Evolutionary conservation across 1,284 basidiomycete species (phyloP), one percentile per base, ranked within the genome.

Genomic region (Sporisorium iseilematis-ciliati): DNA sequence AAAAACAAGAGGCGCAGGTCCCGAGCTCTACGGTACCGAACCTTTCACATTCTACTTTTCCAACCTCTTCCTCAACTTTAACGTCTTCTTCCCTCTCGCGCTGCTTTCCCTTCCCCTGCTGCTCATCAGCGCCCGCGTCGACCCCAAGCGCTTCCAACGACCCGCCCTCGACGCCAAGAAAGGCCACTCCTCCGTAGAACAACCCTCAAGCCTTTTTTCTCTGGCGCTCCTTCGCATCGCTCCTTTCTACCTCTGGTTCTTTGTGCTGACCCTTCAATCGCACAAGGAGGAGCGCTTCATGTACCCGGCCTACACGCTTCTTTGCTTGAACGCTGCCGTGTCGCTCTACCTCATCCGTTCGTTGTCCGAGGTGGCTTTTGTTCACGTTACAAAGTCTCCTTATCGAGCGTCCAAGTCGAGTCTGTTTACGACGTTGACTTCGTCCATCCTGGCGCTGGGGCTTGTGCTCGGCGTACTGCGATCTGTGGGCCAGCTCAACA

Each of bases 271-370:
- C 8, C 72, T 88, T 2, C 97, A 99, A 86, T 87, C 92, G 6
- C 97, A 99, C 87, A 99, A 99, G 87, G 97, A 99, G 86, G 97
- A 99, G 85, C 89, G 97, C 25, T 99, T 99, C 88, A 92, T 99
- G 91, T 99, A 91, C 86, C 96, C 97, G 1, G 91, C 91, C 1
- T 99, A 97, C 86, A 92, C 94, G 0, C 87, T 98, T 48, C 87
- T 99, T 57, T 94, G 93, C 84, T 93, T 99, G 87, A 98, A 98
- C 85, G 96, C 94, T 1, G 94, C 94, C 3, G 91, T 95, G 6
- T 57, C 26, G 88, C 91, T 35, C 78, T 97, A 26, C 95, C 92
- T 86, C 85, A 21, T 77, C 38, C 71, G 76, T 18, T 64, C 61
- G 10, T 64, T 78, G 7, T 49, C 76, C n/a, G 82, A 82, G 40